These are phyloP conservation scores for Thielaviopsis euricoi DNA, from an alignment of 2,329 filamentous ascomycete genomes.

Conservation along the genomic window DNA sequence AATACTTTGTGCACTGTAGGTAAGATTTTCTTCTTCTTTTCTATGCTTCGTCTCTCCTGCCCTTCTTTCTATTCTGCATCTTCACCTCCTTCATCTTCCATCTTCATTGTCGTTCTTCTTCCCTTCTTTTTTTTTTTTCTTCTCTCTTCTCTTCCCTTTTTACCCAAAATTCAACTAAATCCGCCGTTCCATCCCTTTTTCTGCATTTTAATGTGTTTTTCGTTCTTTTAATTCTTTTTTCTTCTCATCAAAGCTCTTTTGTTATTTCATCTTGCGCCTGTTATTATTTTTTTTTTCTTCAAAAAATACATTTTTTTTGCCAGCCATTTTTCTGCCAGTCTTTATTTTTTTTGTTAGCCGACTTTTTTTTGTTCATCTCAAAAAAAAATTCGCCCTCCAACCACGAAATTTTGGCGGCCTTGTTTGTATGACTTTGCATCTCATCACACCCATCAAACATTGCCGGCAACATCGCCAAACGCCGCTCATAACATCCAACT, in stretches of 20 bases:
- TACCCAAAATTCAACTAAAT: neutral
- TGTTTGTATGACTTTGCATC: neutral
- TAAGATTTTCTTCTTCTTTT: no score
- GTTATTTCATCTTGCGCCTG: neutral
- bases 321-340: neutral
- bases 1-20: no score
- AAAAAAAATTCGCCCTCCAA: neutral
- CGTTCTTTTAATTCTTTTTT: neutral
- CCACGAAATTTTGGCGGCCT: neutral
- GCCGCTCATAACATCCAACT: neutral
- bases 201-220: neutral
- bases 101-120: slow-evolving; percentile 3
- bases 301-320: neutral
- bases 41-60: neutral
- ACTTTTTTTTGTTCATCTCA: neutral
- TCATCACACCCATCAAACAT: neutral
- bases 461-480: neutral
- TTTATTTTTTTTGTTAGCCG: neutral
- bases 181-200: neutral
- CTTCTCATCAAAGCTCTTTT: neutral
- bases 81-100: neutral
- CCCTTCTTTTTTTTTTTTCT: neutral
- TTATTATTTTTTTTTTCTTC: neutral
- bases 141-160: neutral
- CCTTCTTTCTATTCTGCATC: neutral